Evolutionary conservation across 441 rosid genomes (phyloP).

Genomic region (Dalechampia spathulata): DNA sequence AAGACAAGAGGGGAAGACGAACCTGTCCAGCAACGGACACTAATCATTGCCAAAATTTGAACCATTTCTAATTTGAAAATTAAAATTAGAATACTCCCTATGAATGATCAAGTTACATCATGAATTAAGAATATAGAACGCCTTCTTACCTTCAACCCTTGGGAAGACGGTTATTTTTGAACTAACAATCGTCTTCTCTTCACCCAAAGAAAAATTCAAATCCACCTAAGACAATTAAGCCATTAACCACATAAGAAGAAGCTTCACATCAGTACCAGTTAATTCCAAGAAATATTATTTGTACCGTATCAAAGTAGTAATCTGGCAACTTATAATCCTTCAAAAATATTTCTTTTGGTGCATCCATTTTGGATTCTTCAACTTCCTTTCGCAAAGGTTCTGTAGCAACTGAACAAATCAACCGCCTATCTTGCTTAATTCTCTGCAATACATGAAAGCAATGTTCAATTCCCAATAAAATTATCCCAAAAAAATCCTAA

Average conservation of each 20-base stretch:
- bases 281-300: neutral
- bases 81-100: neutral
- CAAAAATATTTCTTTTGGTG: conserved; percentile 83
- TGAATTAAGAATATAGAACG: conserved; percentile 4
- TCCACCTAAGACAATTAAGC: conserved; percentile 52
- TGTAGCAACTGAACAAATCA: conserved; percentile 73
- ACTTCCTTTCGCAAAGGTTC: conserved; percentile 50
- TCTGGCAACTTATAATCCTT: conserved; percentile 92
- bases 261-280: neutral
- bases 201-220: conserved; percentile 71
- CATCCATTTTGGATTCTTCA: conserved; percentile 71
- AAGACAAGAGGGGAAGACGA: conserved; percentile 65
- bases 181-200: conserved; percentile 86
- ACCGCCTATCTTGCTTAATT: conserved; percentile 34
- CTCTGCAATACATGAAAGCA: conserved; percentile 37
- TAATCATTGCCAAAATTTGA: neutral
- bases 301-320: conserved; percentile 82
- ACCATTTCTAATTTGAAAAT: neutral
- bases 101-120: neutral
- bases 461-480: conserved; percentile 8
- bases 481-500: conserved; percentile 10
- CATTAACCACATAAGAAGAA: conserved; percentile 10
- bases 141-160: conserved; percentile 63
- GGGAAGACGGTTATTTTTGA: conserved; percentile 72
- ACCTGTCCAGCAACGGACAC: conserved; percentile 33